Base-by-base conservation (phyloP, 202 grass and related monocot genomes). In the Bolboschoenoplectus hybrid region DNA sequence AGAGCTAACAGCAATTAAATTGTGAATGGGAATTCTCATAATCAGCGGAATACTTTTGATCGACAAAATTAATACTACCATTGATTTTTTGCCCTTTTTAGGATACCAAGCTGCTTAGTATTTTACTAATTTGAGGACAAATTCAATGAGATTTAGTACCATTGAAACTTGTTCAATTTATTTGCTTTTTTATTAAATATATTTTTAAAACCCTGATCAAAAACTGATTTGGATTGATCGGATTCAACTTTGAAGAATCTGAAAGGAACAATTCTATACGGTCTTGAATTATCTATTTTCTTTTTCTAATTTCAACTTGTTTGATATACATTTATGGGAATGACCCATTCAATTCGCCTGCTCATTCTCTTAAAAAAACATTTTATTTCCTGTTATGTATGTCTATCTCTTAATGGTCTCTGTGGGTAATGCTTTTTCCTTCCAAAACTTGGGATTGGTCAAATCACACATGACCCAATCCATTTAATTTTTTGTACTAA, bases 21-120 rank as follows among this genome's bases (percentile, higher is more conserved):
- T 14, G 14, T 2, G 4, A 52, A 75, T 35, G 46, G 46, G 9
- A 34, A 75, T 75, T 74, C 1, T 52, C 71, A 52, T 41, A 40
- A 79, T 58, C 41, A 40, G 6, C 41, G 52, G 35, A 58, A n/a
- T 41, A 56, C 52, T 79, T 40, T 79, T 79, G 51, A 36, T 79
- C 9, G 41, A 17, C 6, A 40, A 16, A 39, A 76, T 17, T 78
- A 43, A 53, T 58, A 79, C 7, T 75, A 52, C 4, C 26, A 78
- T 78, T 78, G 74, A 57, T 57, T 78, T 26, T 78, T 52, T 57
- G 26, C 47, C 73, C 73, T 76, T 76, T 61, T 43, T 35, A 55
- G 10, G 73, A 75, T 53, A 55, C 32, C 65, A 40, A 67, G 1
- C 5, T 52, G 11, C 13, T 50, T 50, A 74, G 10, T 74, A 52